A percentile compares a stretch with the other conserved stretches of the same genome.
These are phyloP conservation scores for Camellia granthamiana DNA, from an alignment of 148 eudicot species.

Conservation along the genomic window DNA sequence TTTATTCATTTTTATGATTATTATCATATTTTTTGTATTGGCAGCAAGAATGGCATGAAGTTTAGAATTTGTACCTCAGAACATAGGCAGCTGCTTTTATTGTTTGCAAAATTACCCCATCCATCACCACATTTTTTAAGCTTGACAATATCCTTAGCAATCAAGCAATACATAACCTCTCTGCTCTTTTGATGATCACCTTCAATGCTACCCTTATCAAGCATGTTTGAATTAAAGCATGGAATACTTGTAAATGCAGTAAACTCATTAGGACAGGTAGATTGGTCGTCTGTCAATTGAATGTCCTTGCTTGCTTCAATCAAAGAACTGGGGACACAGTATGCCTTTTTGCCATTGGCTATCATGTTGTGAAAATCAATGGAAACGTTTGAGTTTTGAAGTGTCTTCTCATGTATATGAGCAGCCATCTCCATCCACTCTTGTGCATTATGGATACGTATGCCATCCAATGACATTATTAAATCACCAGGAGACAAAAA, in stretches of 20 bases:
- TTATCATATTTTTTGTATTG: not conserved
- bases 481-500: slow-evolving; percentile 75
- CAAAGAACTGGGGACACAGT: slow-evolving; percentile 62
- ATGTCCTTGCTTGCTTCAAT: slow-evolving; percentile 43
- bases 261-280: slow-evolving; percentile 59
- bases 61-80: slow-evolving; percentile 50
- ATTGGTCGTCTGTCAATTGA: slow-evolving; percentile 34
- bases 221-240: slow-evolving; percentile 43
- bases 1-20: not conserved
- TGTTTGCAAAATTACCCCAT: slow-evolving; percentile 31
- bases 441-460: slow-evolving; percentile 39
- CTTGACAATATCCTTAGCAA: slow-evolving; percentile 58
- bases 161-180: slow-evolving; percentile 52
- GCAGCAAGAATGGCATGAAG: not conserved
- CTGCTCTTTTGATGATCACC: slow-evolving; percentile 23
- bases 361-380: slow-evolving; percentile 18
- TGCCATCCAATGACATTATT: slow-evolving; percentile 60
- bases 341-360: slow-evolving; percentile 39
- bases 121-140: slow-evolving; percentile 62
- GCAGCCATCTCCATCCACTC: slow-evolving; percentile 63
- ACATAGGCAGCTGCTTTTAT: slow-evolving; percentile 53
- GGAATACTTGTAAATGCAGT: slow-evolving; percentile 52
- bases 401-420: slow-evolving; percentile 37
- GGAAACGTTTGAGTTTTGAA: slow-evolving; percentile 28
- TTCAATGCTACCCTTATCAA: slow-evolving; percentile 24